Evolutionary conservation across 495 filamentous ascomycete species (phyloP), one percentile per base, ranked within the genome.

Genomic region (Sporormia fimetaria): DNA sequence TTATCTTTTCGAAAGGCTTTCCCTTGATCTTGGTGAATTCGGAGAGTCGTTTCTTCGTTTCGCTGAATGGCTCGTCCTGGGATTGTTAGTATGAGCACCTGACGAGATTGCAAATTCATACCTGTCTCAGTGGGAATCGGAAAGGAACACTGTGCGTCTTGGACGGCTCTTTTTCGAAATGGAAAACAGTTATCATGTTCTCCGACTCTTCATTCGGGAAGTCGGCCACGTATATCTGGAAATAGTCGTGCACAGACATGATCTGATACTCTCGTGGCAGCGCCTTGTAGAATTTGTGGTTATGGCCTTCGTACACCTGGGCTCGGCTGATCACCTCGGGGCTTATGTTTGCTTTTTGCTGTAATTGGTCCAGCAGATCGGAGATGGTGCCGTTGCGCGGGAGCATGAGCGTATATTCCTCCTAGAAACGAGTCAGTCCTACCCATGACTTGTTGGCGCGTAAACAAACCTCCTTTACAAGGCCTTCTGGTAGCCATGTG

Each of bases 1-100:
- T 94, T 59, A 96, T 87, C 69, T 95, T 99, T 62, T 99, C 90
- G 48, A 96, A 90, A 40, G 83, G 84, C 67, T 96, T 96, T 48
- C 90, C 90, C 65, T 94, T 96, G 59, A 99, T 76, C 9, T 87
- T 87, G 2, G 83, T 93, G 33, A 90, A 74, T 57, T 83, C 83
- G 51, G 85, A 84, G 2, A 99, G 68, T 16, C 90, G 76, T 54
- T 87, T 78, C 65, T 87, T 93, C 35, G 90, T 95, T 21, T 96
- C 81, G 26, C 78, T 74, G 65, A 96, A 99, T 24, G 68, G 62
- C 57, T 98, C 90, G 23, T 78, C 83, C 79, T 90, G 43, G 14
- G 17, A n/a, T 33, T 21, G 25, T 35, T 21, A 46, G 57, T 21
- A 33, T 11, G 33, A 5, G 3, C 23, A 33, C 30, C 25, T 28